Percentiles rank a stretch among this genome's conserved stretches.
These are phyloP conservation scores for Chlorella sp. DNA, from an alignment of 139 green algal genomes.

Conservation along the genomic window DNA sequence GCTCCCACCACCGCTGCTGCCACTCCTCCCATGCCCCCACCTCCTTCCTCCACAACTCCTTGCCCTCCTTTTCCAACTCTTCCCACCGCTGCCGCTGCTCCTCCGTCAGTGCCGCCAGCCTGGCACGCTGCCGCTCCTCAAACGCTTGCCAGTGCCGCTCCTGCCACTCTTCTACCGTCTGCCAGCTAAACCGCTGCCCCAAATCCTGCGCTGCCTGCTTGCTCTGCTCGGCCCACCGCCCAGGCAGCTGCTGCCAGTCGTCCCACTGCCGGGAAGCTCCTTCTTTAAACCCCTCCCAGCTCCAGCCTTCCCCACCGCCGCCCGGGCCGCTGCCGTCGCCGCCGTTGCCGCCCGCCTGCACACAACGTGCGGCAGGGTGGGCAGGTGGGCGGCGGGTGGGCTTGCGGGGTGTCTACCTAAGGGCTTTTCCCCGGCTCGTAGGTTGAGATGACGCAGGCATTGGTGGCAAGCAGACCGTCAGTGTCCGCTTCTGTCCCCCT, in stretches of 20 bases:
- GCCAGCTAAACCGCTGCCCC: neutral
- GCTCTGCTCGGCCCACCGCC: neutral
- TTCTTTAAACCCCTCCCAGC: neutral
- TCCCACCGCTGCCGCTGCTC: conserved; percentile 24
- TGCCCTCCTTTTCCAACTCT: neutral
- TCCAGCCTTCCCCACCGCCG: neutral
- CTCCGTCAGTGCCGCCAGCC: neutral
- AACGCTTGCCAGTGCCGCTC: conserved; percentile 23
- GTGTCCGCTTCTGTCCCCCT: no score
- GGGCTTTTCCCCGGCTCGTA: no score
- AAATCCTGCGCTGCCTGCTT: neutral
- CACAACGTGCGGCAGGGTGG: neutral
- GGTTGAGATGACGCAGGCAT: neutral
- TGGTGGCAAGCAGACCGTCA: neutral
- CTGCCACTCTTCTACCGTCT: conserved; percentile 5
- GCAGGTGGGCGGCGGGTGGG: no score
- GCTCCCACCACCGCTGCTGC: conserved; percentile 3
- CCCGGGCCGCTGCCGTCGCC: neutral
- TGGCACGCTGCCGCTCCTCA: conserved; percentile 11
- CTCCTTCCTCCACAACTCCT: conserved; percentile 5
- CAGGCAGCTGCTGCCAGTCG: neutral
- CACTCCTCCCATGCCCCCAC: neutral
- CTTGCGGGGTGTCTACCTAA: no score
- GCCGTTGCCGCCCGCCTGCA: neutral
- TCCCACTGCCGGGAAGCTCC: neutral